phyloP scores from a whole-genome alignment of 176 grass and related monocot species.

The Oryza meridionalis region DNA sequence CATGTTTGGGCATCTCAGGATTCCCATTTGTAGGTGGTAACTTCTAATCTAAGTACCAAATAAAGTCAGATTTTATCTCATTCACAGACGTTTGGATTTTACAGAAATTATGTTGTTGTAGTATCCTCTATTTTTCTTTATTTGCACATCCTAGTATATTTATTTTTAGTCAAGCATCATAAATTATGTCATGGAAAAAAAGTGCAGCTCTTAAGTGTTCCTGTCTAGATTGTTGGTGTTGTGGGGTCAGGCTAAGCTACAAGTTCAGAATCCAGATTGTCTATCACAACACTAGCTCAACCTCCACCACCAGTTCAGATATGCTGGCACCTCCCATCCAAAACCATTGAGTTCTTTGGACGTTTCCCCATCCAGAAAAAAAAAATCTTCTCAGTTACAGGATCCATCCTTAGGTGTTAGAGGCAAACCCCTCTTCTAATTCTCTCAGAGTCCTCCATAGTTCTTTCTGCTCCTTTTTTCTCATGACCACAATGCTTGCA shows the following conservation, averaged over 20 bases:
- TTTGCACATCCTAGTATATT: background rate
- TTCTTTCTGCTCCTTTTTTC: conserved; percentile 16
- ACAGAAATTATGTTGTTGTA: background rate
- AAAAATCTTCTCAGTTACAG: conserved; percentile 39
- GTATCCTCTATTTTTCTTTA: background rate
- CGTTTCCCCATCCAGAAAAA: conserved; percentile 36
- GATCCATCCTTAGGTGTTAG: conserved; percentile 19
- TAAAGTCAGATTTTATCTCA: conserved; percentile 35
- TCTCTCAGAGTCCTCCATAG: conserved; percentile 13
- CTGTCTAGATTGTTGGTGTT: conserved; percentile 36
- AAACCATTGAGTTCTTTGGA: conserved; percentile 47
- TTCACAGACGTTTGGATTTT: background rate
- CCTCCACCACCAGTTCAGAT: conserved; percentile 75
- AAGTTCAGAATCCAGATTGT: conserved; percentile 58
- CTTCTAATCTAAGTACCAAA: conserved; percentile 32
- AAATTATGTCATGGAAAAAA: conserved; percentile 34
- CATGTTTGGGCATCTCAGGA: conserved; percentile 33
- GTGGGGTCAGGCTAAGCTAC: conserved; percentile 48
- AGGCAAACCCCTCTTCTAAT: conserved; percentile 7
- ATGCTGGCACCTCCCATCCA: conserved; percentile 56
- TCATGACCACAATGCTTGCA: conserved; percentile 66
- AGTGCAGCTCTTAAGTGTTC: conserved; percentile 5
- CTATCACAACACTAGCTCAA: conserved; percentile 38
- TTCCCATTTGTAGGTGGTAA: conserved; percentile 37
- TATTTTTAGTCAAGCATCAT: background rate